Evolutionary conservation across 164 flowering plant genomes (phyloP), one percentile per base, ranked within the genome.

Genomic region (Stephania japonica): DNA sequence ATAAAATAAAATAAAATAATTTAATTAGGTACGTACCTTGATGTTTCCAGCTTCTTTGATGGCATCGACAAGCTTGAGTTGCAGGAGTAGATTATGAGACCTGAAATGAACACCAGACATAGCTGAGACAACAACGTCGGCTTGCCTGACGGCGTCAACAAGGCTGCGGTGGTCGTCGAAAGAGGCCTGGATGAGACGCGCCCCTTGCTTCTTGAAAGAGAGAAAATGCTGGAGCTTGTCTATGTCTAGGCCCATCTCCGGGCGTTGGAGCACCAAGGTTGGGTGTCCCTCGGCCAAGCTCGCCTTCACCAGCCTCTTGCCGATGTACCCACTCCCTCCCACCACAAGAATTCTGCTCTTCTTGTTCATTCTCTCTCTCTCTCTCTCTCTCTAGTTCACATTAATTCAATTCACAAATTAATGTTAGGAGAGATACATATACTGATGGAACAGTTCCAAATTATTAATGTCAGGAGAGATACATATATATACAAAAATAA

Each of bases 21-120:
- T 27, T 27, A 27, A 3, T 27, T 27, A 27, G 32, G 32, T 27
- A 79, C 94, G 32, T 27, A 79, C 94, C 91, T 86, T 86, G 59
- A 90, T 79, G 66, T 89, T 90, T 47, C 89, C 87, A 32, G 89
- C 91, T 71, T 87, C 89, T 75, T 88, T 87, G 70, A 90, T 90
- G 42, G 94, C 94, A 65, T 84, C 84, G 18, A 88, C 83, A 23
- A 90, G 89, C 76, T 84, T 86, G 73, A 86, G 90, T 68, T 90
- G 94, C 23, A 87, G 77, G 41, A 86, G 76, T 11, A 88, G 76
- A 0, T 78, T 79, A 24, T 88, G 88, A 50, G 84, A 80, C n/a
- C 75, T 65, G 25, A 86, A 71, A 49, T 90, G 90, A 7, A 83
- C 88, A 3, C 92, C 94, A 1, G 94, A 86, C 1, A 90, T 78